phyloP scores from a whole-genome alignment of 345 rosid species.

The Trapa bicornis region DNA sequence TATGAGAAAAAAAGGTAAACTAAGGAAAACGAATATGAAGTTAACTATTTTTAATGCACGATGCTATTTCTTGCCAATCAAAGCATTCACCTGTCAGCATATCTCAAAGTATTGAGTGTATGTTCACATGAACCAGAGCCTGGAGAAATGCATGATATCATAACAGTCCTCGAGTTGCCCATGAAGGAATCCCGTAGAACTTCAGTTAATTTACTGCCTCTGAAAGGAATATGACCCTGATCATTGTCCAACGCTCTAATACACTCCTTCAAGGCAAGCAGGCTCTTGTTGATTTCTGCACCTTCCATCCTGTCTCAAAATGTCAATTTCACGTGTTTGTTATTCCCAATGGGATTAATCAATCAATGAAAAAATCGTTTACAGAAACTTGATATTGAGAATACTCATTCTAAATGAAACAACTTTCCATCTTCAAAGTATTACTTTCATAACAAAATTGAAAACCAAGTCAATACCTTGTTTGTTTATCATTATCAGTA shows the following conservation, averaged over 20 bases:
- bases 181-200: constrained; percentile 97
- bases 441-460: constrained; percentile 5
- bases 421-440: not conserved
- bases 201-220: constrained; percentile 97
- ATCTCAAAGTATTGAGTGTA: constrained; percentile 93
- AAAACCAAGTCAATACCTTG: constrained; percentile 40
- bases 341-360: too few relatives aligned
- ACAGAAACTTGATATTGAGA: not conserved
- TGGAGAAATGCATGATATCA: constrained; percentile 98
- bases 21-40: not conserved
- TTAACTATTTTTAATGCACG: not conserved
- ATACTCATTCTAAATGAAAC: not conserved
- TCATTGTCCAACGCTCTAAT: constrained; percentile 99
- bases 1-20: not conserved
- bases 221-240: constrained; percentile 95
- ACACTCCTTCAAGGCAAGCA: constrained; percentile 93
- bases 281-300: constrained; percentile 97
- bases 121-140: constrained; percentile 98
- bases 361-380: not conserved
- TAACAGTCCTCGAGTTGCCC: constrained; percentile 95
- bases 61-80: not conserved
- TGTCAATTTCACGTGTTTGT: not conserved
- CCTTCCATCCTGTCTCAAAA: constrained; percentile 79
- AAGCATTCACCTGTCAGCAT: constrained; percentile 78
- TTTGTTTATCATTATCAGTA: constrained; percentile 95